These are phyloP conservation scores for Chaetothyriales sp. DNA, from an alignment of 2,329 filamentous ascomycete species.

Conservation along the genomic window DNA sequence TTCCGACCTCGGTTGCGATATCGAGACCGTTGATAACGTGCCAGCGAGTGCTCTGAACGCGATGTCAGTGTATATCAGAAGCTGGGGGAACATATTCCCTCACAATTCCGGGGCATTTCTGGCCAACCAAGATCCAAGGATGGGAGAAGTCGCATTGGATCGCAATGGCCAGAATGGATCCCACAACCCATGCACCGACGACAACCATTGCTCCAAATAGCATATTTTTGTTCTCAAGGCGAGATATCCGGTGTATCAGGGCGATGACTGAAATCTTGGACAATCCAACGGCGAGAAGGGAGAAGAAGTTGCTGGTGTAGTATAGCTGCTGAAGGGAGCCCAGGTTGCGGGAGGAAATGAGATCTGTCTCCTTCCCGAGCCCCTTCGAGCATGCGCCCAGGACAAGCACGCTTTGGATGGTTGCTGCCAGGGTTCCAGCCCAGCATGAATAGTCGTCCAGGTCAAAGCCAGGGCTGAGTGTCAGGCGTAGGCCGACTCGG, in stretches of 20 bases:
- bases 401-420: constrained; percentile 21
- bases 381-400: constrained; percentile 22
- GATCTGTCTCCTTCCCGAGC: constrained; percentile 22
- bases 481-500: constrained; percentile 24
- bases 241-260: constrained; percentile 14
- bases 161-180: constrained; percentile 13
- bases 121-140: constrained; percentile 16
- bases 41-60: constrained; percentile 20
- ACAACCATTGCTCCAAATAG: constrained; percentile 9
- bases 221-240: constrained; percentile 8
- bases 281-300: constrained; percentile 17
- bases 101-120: constrained; percentile 16
- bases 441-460: constrained; percentile 23
- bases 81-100: not conserved
- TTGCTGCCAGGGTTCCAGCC: constrained; percentile 21
- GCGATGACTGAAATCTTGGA: constrained; percentile 18
- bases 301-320: constrained; percentile 19
- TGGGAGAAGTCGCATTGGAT: constrained; percentile 19
- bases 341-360: constrained; percentile 9
- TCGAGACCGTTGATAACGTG: constrained; percentile 23
- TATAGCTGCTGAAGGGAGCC: constrained; percentile 15
- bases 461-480: constrained; percentile 22
- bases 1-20: constrained; percentile 23
- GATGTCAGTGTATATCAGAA: not conserved
- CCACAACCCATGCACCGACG: constrained; percentile 14